Evolutionary conservation across 441 rosid genomes (phyloP).

Genomic region (Hypseocharis bilobata): DNA sequence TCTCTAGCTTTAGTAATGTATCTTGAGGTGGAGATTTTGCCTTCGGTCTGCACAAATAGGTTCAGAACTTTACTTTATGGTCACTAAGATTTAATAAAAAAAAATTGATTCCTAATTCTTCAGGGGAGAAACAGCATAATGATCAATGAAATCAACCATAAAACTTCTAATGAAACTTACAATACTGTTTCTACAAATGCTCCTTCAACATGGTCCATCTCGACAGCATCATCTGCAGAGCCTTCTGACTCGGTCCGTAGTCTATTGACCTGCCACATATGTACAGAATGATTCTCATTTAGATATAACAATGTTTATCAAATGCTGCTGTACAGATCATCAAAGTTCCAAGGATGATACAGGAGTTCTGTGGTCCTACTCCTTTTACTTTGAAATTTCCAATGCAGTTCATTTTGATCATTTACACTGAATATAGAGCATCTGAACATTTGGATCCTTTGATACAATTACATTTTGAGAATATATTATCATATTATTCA

Average conservation of each 20-base stretch:
- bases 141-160: constrained; percentile 11
- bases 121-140: neutral
- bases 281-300: constrained; percentile 10
- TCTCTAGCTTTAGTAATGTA: constrained; percentile 66
- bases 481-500: neutral
- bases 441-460: neutral
- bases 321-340: neutral
- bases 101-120: neutral
- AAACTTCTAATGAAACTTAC: constrained; percentile 39
- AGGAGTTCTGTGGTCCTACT: neutral
- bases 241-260: constrained; percentile 56
- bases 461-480: neutral
- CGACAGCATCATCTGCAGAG: constrained; percentile 52
- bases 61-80: neutral
- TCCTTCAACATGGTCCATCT: constrained; percentile 79
- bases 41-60: constrained; percentile 50
- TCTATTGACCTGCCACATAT: constrained; percentile 54
- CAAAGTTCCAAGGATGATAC: neutral
- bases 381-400: neutral
- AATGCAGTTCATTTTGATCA: neutral
- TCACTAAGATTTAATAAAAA: constrained; percentile 11
- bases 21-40: constrained; percentile 83
- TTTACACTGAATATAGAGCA: neutral
- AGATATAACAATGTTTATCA: constrained; percentile 5
- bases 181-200: constrained; percentile 85